Base-by-base conservation (phyloP, 78 protist species). In the Acrasis kona region DNA sequence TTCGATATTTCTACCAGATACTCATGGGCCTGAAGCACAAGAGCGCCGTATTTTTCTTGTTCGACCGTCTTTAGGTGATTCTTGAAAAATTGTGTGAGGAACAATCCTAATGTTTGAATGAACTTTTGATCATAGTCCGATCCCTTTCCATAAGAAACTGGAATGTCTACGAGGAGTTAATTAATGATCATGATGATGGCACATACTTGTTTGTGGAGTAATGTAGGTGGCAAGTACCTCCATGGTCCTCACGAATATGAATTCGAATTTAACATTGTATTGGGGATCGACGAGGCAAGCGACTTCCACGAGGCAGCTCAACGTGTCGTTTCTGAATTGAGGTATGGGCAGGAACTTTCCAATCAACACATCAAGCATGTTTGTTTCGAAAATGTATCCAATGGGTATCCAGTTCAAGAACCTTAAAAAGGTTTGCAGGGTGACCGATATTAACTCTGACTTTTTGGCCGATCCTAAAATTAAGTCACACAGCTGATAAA, bases 401-500 rank as follows among this genome's bases (percentile, higher is more conserved):
- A 93, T 35, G 27, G 99, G 99, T 10, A 97, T 89, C 99, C 99
- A 96, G 71, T 39, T 41, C 28, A 97, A 85, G 84, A 92, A 95
- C 36, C 82, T 73, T 42, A 76, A 89, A 39, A 97, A 82, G 5
- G 97, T 90, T 29, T 84, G 78, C 4, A 95, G 81, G 19, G 97
- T 86, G 34, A 34, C 35, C 2, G 6, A 1, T 31, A 89, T 8
- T 61, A 89, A 76, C 1, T 57, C 41, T 34, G 75, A 69, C 40
- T 74, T 64, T 19, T 65, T 39, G n/a, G 92, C 67, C 29, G 72
- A 64, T 66, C 68, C 77, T 19, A 92, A 74, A 41, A 90, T 78
- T 41, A 35, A 67, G 76, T 80, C 80, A 80, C 90, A 87, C 32
- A 96, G 80, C 42, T 92, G 86, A 77, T 80, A 92, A 40, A 96